Conservation (phyloP, 371 early-diverging fungal genomes). For the Rhizopus stolonifer region DNA sequence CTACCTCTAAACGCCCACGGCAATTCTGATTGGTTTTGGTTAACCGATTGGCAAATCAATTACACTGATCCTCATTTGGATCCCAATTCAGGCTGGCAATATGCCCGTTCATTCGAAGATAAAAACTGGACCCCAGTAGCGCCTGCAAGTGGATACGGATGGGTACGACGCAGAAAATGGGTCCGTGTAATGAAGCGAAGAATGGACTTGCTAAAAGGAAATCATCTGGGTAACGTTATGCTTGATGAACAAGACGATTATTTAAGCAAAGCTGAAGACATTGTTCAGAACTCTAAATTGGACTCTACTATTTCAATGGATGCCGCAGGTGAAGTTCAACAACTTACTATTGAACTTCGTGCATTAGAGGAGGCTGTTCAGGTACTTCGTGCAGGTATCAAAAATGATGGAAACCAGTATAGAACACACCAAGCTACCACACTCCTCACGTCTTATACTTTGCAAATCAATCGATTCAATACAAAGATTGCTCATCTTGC, state of each 20-base stretch:
- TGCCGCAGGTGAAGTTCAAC: slow-evolving; percentile 15
- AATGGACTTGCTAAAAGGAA: slow-evolving; percentile 48
- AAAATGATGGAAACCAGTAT: slow-evolving; percentile 19
- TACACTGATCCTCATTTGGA: slow-evolving; percentile 62
- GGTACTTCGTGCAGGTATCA: not conserved
- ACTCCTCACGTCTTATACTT: slow-evolving; percentile 10
- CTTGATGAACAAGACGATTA: slow-evolving; percentile 19
- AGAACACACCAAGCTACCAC: slow-evolving; percentile 21
- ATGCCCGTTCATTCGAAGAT: slow-evolving; percentile 59
- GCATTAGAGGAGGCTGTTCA: slow-evolving; percentile 7
- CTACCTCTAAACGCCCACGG: slow-evolving; percentile 40
- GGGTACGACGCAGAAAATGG: slow-evolving; percentile 79
- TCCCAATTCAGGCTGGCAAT: slow-evolving; percentile 70
- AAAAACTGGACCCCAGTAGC: slow-evolving; percentile 59
- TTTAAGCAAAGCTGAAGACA: slow-evolving; percentile 29
- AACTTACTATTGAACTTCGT: slow-evolving; percentile 4
- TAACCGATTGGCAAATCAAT: slow-evolving; percentile 82
- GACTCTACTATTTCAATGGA: slow-evolving; percentile 8
- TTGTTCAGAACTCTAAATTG: slow-evolving; percentile 28
- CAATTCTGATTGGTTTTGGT: slow-evolving; percentile 73
- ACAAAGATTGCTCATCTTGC: slow-evolving; percentile 13
- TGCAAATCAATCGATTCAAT: slow-evolving; percentile 15
- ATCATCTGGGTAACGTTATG: slow-evolving; percentile 14
- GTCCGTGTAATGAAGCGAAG: slow-evolving; percentile 75
- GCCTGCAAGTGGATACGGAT: slow-evolving; percentile 55